Conservation (phyloP, 768 basidiomycete species). For the Tulasnella sp. region DNA sequence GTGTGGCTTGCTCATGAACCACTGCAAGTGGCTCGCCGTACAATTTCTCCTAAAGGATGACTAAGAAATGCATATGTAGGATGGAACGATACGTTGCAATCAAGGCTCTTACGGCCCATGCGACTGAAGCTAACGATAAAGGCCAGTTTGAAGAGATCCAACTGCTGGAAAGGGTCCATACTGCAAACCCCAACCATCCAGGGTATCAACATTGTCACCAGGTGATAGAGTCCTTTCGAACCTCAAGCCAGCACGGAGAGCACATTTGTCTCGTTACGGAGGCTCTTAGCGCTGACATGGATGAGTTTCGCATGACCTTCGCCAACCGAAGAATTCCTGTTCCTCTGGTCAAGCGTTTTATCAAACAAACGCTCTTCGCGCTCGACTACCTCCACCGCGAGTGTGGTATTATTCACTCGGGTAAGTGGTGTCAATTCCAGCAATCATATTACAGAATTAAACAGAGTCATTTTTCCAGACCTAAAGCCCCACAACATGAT, state of each 20-base stretch:
- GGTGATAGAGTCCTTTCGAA: not conserved
- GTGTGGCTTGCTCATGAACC: not conserved
- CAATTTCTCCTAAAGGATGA: too few relatives aligned
- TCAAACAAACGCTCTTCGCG: constrained; percentile 24
- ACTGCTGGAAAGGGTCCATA: not conserved
- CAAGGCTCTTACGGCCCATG: not conserved
- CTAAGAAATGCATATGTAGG: not conserved
- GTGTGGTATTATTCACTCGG: constrained; percentile 20
- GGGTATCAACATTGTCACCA: not conserved
- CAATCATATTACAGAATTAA: not conserved
- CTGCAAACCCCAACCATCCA: not conserved
- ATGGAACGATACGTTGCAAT: not conserved
- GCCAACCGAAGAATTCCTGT: not conserved
- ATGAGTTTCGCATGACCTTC: not conserved
- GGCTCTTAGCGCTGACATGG: not conserved
- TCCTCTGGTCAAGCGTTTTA: constrained; percentile 16
- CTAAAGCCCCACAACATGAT: constrained; percentile 21
- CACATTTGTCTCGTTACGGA: not conserved
- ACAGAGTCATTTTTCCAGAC: constrained; percentile 13
- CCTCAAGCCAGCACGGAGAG: not conserved
- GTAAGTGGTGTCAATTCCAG: constrained; percentile 7
- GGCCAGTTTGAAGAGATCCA: not conserved
- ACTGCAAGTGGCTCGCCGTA: not conserved
- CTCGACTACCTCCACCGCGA: constrained; percentile 24
- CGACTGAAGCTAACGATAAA: not conserved